Evolutionary conservation across 192 early-diverging fungal species (phyloP).

Genomic region (Fimicolochytrium jonesii): DNA sequence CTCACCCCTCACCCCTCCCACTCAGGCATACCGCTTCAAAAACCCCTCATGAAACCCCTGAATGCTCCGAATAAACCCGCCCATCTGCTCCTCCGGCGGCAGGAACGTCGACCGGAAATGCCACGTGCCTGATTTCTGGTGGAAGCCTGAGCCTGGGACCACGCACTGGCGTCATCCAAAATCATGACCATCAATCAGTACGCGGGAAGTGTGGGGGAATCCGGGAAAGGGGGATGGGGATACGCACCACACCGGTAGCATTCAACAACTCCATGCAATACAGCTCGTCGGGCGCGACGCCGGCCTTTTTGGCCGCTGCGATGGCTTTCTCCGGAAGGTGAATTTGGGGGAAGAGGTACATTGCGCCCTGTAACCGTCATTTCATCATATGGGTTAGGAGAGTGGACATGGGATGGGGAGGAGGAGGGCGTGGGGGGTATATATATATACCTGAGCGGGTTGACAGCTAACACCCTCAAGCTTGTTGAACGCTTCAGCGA

Average conservation of each 20-base stretch:
- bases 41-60: constrained; percentile 78
- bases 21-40: constrained; percentile 40
- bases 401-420: neutral
- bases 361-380: no score
- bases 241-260: constrained; percentile 76
- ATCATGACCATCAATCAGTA: neutral
- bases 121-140: constrained; percentile 81
- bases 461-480: constrained; percentile 85
- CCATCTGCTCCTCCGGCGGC: constrained; percentile 90
- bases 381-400: no score
- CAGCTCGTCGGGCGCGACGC: constrained; percentile 76
- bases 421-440: neutral
- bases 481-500: constrained; percentile 73
- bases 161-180: constrained; percentile 59
- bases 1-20: no score
- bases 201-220: neutral
- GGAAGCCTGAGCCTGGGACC: constrained; percentile 90
- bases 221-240: no score
- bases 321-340: constrained; percentile 71
- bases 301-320: constrained; percentile 64
- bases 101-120: constrained; percentile 97
- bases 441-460: constrained; percentile 52
- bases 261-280: constrained; percentile 93
- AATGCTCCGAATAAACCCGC: constrained; percentile 75
- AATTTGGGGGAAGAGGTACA: constrained; percentile 95